A percentile compares a stretch with the other conserved stretches of the same genome.
Conservation (phyloP, 1,284 basidiomycete genomes). For the Schizopora paradoxa region DNA sequence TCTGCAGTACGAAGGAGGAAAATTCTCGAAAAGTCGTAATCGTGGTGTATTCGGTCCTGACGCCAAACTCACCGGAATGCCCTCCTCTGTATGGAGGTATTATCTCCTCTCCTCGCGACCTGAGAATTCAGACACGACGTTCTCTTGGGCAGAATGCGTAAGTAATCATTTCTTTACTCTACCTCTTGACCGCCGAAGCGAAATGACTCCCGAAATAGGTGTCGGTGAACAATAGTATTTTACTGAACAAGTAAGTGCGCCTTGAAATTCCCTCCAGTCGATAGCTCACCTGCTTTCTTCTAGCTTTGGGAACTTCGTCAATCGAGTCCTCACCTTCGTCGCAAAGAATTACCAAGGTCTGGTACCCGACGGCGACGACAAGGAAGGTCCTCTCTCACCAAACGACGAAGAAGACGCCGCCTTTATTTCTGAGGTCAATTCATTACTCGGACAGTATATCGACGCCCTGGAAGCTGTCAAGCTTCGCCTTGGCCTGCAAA, state of each 20-base stretch:
- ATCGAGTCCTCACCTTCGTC: constrained; percentile 90
- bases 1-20: constrained; percentile 97
- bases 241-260: constrained; percentile 82
- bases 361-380: constrained; percentile 74
- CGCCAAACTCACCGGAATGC: constrained; percentile 89
- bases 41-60: constrained; percentile 97
- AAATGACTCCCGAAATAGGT: constrained; percentile 44
- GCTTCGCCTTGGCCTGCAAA: constrained; percentile 81
- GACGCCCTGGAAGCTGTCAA: constrained; percentile 91
- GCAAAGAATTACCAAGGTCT: constrained; percentile 80
- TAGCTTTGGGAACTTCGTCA: constrained; percentile 97
- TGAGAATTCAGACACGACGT: constrained; percentile 92
- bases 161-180: constrained; percentile 24
- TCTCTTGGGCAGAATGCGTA: constrained; percentile 96
- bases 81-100: constrained; percentile 95
- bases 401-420: constrained; percentile 68
- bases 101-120: constrained; percentile 92
- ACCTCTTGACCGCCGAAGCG: constrained; percentile 2
- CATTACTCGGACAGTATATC: constrained; percentile 75
- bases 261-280: background rate
- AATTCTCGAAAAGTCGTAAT: constrained; percentile 97
- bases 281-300: constrained; percentile 14
- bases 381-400: constrained; percentile 59
- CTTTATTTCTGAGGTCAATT: constrained; percentile 82
- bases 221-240: constrained; percentile 87